phyloP scores from a whole-genome alignment of 2,329 filamentous ascomycete species.

The Bipolaris cookei region DNA sequence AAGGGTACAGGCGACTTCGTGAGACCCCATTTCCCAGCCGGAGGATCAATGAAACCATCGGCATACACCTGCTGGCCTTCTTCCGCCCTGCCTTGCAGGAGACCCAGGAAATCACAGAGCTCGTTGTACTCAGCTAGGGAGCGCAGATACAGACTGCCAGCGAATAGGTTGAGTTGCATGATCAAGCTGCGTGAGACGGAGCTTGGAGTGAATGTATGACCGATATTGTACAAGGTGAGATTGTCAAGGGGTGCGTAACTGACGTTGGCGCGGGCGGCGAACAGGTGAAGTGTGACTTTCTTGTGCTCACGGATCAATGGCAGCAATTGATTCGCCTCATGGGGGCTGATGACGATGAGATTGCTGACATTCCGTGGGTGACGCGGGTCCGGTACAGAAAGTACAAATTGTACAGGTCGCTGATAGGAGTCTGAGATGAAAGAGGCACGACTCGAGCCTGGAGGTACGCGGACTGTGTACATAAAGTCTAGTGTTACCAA shows the following conservation, averaged over 20 bases:
- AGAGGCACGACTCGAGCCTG: not conserved
- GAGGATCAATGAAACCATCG: constrained; percentile 47
- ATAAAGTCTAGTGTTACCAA: constrained; percentile 61
- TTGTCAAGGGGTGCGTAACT: constrained; percentile 52
- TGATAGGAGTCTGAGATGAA: constrained; percentile 49
- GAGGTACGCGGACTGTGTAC: constrained; percentile 49
- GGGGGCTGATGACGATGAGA: constrained; percentile 66
- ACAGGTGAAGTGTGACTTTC: constrained; percentile 58
- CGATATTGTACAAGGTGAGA: constrained; percentile 55
- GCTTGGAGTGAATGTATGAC: constrained; percentile 6
- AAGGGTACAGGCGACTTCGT: constrained; percentile 52
- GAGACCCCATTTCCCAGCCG: constrained; percentile 43
- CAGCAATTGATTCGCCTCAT: constrained; percentile 63
- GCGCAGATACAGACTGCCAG: constrained; percentile 69
- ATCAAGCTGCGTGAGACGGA: constrained; percentile 40
- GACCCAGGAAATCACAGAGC: constrained; percentile 60
- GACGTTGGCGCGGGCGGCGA: constrained; percentile 56
- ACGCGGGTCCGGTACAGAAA: constrained; percentile 39
- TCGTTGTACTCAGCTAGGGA: constrained; percentile 61
- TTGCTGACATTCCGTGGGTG: not conserved
- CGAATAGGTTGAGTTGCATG: constrained; percentile 67
- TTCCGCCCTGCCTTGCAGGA: constrained; percentile 45
- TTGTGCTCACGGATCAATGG: constrained; percentile 45
- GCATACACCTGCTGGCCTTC: constrained; percentile 36
- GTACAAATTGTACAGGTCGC: constrained; percentile 62